Evolutionary conservation across 1,284 basidiomycete genomes (phyloP).

Genomic region (Austropuccinia psidii): DNA sequence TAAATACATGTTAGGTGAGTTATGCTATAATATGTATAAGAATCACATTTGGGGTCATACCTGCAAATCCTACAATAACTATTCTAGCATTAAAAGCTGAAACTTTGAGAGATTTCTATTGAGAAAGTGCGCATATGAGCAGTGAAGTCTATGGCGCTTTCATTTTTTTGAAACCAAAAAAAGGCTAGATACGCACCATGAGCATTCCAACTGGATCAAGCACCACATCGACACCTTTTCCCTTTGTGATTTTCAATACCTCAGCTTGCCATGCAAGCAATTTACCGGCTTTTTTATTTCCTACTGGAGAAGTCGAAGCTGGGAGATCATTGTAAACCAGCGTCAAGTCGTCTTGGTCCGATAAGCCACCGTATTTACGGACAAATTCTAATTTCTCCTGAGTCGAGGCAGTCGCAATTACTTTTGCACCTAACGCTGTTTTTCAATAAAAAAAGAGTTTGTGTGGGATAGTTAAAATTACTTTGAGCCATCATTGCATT

Average conservation of each 20-base stretch:
- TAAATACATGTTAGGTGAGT: background rate
- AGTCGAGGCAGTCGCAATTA: constrained; percentile 50
- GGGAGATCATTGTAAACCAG: constrained; percentile 35
- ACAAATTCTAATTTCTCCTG: constrained; percentile 50
- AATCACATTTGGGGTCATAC: constrained; percentile 39
- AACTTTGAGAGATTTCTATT: constrained; percentile 61
- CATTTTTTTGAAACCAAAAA: background rate
- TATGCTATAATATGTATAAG: background rate
- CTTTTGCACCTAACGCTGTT: constrained; percentile 46
- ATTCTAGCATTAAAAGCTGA: constrained; percentile 90
- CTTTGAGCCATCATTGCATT: constrained; percentile 34
- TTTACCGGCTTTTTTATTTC: constrained; percentile 42
- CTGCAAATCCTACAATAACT: constrained; percentile 75
- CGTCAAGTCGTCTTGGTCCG: constrained; percentile 50
- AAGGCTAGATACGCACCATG: constrained; percentile 39
- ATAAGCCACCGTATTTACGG: constrained; percentile 48
- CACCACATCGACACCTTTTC: constrained; percentile 65
- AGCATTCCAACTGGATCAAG: constrained; percentile 82
- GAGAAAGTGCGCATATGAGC: background rate
- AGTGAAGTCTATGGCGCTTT: background rate
- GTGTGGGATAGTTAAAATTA: background rate
- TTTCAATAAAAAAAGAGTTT: background rate
- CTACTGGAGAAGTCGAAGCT: constrained; percentile 40
- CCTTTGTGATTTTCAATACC: constrained; percentile 60
- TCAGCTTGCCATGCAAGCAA: constrained; percentile 48